These are phyloP conservation scores for Fragaria iinumae DNA, from an alignment of 306 rosid species.

Conservation along the genomic window DNA sequence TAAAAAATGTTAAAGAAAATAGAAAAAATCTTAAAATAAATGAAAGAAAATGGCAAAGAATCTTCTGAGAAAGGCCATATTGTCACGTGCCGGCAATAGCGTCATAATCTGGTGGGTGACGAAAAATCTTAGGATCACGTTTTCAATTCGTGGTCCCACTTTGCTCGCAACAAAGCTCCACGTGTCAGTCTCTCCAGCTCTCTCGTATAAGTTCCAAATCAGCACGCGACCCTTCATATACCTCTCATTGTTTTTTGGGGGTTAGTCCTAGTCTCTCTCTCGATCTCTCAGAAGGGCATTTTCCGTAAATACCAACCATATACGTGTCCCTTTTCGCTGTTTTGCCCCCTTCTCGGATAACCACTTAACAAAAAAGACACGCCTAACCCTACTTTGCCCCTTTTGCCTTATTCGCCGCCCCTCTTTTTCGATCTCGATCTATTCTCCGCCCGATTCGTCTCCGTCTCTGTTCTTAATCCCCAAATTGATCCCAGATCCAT, in stretches of 20 bases:
- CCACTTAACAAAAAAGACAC: conserved; percentile 27
- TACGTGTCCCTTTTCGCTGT: conserved; percentile 53
- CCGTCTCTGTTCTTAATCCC: not conserved
- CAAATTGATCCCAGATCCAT: conserved; percentile 3
- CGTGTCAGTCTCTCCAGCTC: conserved; percentile 25
- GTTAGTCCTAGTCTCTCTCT: conserved; percentile 11
- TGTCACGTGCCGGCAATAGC: not conserved
- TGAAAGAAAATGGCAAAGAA: too few relatives aligned
- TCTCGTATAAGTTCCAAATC: conserved; percentile 27
- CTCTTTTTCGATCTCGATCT: conserved; percentile 45
- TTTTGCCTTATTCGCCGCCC: conserved; percentile 52
- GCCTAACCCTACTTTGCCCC: conserved; percentile 57
- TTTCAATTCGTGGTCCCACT: not conserved
- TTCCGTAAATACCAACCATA: conserved; percentile 36
- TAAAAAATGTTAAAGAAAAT: too few relatives aligned
- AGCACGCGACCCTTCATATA: conserved; percentile 30
- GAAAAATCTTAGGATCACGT: not conserved
- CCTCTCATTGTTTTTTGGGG: conserved; percentile 23
- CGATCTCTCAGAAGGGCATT: conserved; percentile 28
- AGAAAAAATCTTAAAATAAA: too few relatives aligned
- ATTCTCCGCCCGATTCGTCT: conserved; percentile 32
- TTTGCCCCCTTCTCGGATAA: conserved; percentile 25
- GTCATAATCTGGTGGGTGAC: not conserved
- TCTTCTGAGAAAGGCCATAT: not conserved
- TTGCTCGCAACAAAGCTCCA: conserved; percentile 3